Conservation (phyloP, 2,329 filamentous ascomycete species). For the Xylaria sp. region DNA sequence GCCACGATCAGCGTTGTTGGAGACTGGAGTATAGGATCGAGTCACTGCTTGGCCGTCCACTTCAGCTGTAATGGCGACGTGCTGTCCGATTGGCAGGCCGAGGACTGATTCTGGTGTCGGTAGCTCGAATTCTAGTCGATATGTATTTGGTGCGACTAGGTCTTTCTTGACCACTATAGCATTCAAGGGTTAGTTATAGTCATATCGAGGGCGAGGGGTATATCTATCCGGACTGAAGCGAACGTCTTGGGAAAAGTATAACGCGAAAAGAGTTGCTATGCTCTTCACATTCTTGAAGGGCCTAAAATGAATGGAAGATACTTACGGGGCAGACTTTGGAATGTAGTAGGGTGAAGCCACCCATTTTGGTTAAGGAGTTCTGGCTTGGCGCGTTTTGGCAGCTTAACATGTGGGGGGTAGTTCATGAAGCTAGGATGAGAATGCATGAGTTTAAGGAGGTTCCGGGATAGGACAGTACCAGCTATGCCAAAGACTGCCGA, state of each 20-base stretch:
- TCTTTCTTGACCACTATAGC: slow-evolving; percentile 52
- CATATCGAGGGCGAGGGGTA: background rate
- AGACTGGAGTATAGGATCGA: slow-evolving; percentile 66
- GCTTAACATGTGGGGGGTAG: slow-evolving; percentile 55
- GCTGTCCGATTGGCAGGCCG: slow-evolving; percentile 67
- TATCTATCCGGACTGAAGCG: background rate
- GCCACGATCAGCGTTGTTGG: slow-evolving; percentile 62
- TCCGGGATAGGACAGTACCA: slow-evolving; percentile 48
- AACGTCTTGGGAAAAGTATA: no score
- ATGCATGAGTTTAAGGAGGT: slow-evolving; percentile 50
- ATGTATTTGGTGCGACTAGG: slow-evolving; percentile 57
- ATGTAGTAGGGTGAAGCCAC: slow-evolving; percentile 62
- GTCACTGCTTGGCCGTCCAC: slow-evolving; percentile 59
- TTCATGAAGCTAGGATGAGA: slow-evolving; percentile 50
- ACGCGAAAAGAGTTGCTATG: no score
- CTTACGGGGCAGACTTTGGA: slow-evolving; percentile 56
- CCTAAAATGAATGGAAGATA: background rate
- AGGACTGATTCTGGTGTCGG: slow-evolving; percentile 58
- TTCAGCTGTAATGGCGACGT: slow-evolving; percentile 63
- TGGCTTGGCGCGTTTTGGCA: slow-evolving; percentile 52
- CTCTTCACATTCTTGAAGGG: background rate
- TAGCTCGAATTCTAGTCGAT: slow-evolving; percentile 60
- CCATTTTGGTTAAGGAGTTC: slow-evolving; percentile 56
- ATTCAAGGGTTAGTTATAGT: background rate
- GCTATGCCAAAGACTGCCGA: slow-evolving; percentile 50